Evolutionary conservation across 257 asterid species (phyloP), one percentile per base, ranked within the genome.

Genomic region (Penstemon davidsonii): DNA sequence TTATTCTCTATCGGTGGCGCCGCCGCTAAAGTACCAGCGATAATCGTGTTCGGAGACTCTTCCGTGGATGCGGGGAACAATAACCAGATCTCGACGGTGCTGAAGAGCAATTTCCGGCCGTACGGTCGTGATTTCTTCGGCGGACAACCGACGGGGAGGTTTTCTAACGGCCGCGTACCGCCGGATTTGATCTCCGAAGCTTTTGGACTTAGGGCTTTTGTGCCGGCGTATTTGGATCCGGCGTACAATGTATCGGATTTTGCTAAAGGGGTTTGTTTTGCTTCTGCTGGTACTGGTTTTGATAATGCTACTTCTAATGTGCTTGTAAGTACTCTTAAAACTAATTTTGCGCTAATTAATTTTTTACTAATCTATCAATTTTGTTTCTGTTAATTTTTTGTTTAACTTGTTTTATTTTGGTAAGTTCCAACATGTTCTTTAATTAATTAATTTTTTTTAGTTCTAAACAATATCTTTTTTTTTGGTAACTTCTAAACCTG

Each of bases 51-150:
- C 55, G 98, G 98, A 0, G 96, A 92, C 82, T 89, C 98, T 0
- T 86, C 97, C 0, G 98, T 92, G 0, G 97, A 89, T 55, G 84
- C 98, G 10, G 98, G 98, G 19, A 92, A 92, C 84, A 89, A 89
- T 73, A 92, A 92, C 83, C 79, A 70, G 62, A 76, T 92, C 18
- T 76, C 96, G 3, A 92, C 98, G 6, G 66, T 88, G 47, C 75
- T 89, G 12, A 83, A 82, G 88, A 88, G 97, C 83, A 90, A 89
- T 44, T 92, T 92, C 76, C 76, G 81, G 80, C 98, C 98, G 0
- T 92, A 92, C 55, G 98, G 97, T 4, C 88, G 98, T 1, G 98
- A 92, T 64, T 92, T 89, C 79, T 83, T 18, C 74, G 90, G 88
- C 33, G 92, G 90, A 0, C 57, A 60, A 2, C 85, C 98, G 8